Conservation (phyloP, 352 stramenopile species). For the Phytopythium montanum region DNA sequence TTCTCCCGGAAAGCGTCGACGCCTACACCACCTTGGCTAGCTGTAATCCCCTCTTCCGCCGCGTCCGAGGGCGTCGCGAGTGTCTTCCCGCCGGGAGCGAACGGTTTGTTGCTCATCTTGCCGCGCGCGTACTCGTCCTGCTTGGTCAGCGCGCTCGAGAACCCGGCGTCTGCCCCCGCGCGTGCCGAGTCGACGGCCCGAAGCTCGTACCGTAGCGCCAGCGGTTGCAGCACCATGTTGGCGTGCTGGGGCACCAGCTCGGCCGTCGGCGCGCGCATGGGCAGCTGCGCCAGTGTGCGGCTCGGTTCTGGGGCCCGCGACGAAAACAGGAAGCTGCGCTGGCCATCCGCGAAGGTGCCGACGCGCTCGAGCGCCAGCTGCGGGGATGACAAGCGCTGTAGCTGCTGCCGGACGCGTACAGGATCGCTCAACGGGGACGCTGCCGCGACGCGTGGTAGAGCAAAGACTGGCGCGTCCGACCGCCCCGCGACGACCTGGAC, state of each 20-base stretch:
- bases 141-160: constrained; percentile 63
- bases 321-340: constrained; percentile 11
- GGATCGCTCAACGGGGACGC: constrained; percentile 29
- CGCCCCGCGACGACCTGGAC: constrained; percentile 40
- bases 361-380: constrained; percentile 43
- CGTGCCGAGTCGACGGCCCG: constrained; percentile 28
- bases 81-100: constrained; percentile 59
- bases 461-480: constrained; percentile 17
- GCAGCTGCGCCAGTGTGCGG: constrained; percentile 67
- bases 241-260: constrained; percentile 49
- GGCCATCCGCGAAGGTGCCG: constrained; percentile 24
- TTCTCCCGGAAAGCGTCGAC: constrained; percentile 9
- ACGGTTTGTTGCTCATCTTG: constrained; percentile 78
- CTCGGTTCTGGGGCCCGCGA: constrained; percentile 25
- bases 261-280: constrained; percentile 46
- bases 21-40: background rate
- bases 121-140: constrained; percentile 80
- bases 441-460: constrained; percentile 33
- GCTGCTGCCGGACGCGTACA: constrained; percentile 14
- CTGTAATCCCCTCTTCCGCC: background rate
- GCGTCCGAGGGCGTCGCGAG: constrained; percentile 27
- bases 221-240: constrained; percentile 46
- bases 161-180: constrained; percentile 36
- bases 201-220: constrained; percentile 64
- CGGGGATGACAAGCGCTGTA: constrained; percentile 26